Percentiles rank a stretch among this genome's conserved stretches.
phyloP scores from a whole-genome alignment of 2,329 filamentous ascomycete genomes.

The Monascus ruber region DNA sequence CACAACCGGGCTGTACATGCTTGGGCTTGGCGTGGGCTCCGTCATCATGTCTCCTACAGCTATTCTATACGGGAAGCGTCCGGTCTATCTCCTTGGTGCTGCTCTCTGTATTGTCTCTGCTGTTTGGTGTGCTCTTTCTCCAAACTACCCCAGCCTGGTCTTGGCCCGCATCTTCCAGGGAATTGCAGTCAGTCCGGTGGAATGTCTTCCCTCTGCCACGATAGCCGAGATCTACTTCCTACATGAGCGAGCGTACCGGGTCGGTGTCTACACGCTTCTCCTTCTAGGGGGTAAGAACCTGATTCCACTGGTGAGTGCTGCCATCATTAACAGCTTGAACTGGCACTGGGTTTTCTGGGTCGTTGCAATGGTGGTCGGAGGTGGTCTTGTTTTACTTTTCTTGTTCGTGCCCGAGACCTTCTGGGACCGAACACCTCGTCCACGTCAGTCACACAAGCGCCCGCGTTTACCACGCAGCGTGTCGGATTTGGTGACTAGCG shows the following conservation, averaged over 20 bases:
- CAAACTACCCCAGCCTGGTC: slow-evolving; percentile 66
- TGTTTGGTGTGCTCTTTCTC: slow-evolving; percentile 78
- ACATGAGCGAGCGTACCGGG: slow-evolving; percentile 82
- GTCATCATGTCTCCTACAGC: slow-evolving; percentile 81
- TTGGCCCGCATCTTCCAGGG: slow-evolving; percentile 79
- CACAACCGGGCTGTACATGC: slow-evolving; percentile 88
- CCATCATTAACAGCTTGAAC: slow-evolving; percentile 60
- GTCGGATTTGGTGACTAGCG: slow-evolving; percentile 24
- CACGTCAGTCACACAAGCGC: slow-evolving; percentile 30
- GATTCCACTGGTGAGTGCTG: slow-evolving; percentile 75
- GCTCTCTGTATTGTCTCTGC: slow-evolving; percentile 66
- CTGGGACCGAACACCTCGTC: slow-evolving; percentile 71
- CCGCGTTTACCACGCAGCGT: slow-evolving; percentile 24
- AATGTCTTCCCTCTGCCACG: slow-evolving; percentile 84
- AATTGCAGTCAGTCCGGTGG: slow-evolving; percentile 76
- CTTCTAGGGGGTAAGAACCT: slow-evolving; percentile 86
- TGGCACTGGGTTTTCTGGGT: slow-evolving; percentile 96
- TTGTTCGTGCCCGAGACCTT: slow-evolving; percentile 92
- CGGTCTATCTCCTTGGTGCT: slow-evolving; percentile 71
- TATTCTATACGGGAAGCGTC: slow-evolving; percentile 80
- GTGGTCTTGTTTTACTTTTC: slow-evolving; percentile 62
- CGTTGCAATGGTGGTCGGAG: slow-evolving; percentile 65
- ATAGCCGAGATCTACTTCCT: slow-evolving; percentile 96
- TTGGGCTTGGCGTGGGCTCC: slow-evolving; percentile 77
- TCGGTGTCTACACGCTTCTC: slow-evolving; percentile 85